phyloP scores from a whole-genome alignment of 73 alveolate genomes.

The Paramecium sexaurelia region DNA sequence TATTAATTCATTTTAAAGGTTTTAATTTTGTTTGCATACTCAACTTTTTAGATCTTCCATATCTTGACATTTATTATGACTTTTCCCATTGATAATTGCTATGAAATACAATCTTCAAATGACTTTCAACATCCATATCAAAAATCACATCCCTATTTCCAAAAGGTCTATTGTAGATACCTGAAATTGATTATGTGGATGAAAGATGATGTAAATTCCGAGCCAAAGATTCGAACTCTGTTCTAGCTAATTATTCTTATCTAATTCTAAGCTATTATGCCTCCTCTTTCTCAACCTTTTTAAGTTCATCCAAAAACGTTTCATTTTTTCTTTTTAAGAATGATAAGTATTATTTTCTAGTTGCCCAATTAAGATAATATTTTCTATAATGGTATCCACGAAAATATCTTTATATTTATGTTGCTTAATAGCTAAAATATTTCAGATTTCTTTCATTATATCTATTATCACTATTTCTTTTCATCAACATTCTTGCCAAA shows the following conservation, averaged over 20 bases:
- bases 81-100: conserved; percentile 45
- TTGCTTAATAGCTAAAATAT: conserved; percentile 5
- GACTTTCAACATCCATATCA: conserved; percentile 87
- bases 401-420: background rate
- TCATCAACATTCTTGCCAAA: conserved; percentile 26
- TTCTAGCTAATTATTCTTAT: conserved; percentile 78
- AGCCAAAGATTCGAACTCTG: conserved; percentile 81
- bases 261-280: conserved; percentile 32
- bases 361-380: conserved; percentile 4
- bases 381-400: conserved; percentile 44
- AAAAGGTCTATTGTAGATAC: conserved; percentile 88
- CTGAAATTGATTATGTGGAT: conserved; percentile 86
- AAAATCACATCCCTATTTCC: conserved; percentile 83
- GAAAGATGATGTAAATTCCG: conserved; percentile 85
- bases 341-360: background rate
- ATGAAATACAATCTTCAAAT: conserved; percentile 68
- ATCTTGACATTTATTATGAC: conserved; percentile 7
- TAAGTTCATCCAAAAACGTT: conserved; percentile 69
- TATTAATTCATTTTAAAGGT: conserved; percentile 20
- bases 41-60: background rate
- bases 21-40: background rate
- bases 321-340: conserved; percentile 45
- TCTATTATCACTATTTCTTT: conserved; percentile 21
- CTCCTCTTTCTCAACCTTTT: conserved; percentile 69
- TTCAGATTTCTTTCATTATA: conserved; percentile 34